These are phyloP conservation scores for Moniliophthora roreri DNA, from an alignment of 1,284 basidiomycete species.

Conservation along the genomic window DNA sequence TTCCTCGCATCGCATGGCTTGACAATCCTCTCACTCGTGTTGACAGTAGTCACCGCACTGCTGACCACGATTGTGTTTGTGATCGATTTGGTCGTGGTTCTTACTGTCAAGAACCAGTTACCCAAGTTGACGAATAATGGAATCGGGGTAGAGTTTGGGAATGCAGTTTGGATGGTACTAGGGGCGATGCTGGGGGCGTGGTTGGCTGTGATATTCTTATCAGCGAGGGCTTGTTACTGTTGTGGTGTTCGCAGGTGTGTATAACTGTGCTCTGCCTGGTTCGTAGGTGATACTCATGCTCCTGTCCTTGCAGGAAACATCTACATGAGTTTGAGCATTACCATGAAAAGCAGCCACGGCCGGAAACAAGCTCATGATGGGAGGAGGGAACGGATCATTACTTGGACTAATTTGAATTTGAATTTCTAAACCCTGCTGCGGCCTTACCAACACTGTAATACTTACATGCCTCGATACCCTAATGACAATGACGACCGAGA, in stretches of 20 bases:
- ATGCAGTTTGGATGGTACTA: constrained; percentile 70
- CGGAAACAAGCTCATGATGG: no score
- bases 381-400: no score
- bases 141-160: constrained; percentile 58
- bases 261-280: no score
- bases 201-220: constrained; percentile 57
- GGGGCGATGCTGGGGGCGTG: constrained; percentile 54
- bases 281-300: no score
- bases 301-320: no score
- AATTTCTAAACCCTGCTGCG: no score
- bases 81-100: constrained; percentile 59
- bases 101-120: constrained; percentile 48
- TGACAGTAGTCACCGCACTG: constrained; percentile 55
- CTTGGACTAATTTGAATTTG: no score
- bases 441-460: no score
- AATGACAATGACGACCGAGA: no score
- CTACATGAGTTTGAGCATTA: no score
- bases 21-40: constrained; percentile 58
- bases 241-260: constrained; percentile 53
- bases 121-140: constrained; percentile 36
- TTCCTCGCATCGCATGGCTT: constrained; percentile 54
- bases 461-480: no score
- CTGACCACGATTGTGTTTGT: constrained; percentile 55
- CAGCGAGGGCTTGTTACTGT: constrained; percentile 64
- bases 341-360: no score